Base-by-base conservation (phyloP, 1,284 basidiomycete species). In the Trichosporon asahii region DNA sequence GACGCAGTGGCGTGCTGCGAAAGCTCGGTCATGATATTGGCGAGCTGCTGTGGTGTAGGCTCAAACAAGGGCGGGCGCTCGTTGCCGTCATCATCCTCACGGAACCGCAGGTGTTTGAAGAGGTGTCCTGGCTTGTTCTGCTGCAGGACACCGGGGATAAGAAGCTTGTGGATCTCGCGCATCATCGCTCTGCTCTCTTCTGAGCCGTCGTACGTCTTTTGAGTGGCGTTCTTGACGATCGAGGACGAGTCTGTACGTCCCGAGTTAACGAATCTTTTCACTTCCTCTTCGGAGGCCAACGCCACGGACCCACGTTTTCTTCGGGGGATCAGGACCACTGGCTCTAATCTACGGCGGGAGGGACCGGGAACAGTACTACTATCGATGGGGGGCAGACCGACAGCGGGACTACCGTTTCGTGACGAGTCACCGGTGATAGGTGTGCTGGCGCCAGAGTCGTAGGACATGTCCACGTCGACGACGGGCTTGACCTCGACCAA, bases 101-200 rank as follows among this genome's bases (percentile, higher is more conserved):
- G 64, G 2, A 33, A 23, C 14, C 78, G 72, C 1, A 80, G 66
- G 65, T 70, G 68, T 53, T 76, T 79, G 73, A 78, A 78, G 12
- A 80, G 63, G 3, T 14, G 40, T 0, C 35, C 68, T 1, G 78
- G 77, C 57, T 72, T 76, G 14, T 69, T 77, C 1, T 35, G 27
- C 55, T 69, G 49, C 2, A 69, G 65, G 7, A 60, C 35, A 2
- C 21, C 31, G 0, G 66, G 53, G 7, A 25, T 31, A 15, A 72
- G 64, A 35, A 66, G 49, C 2, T 55, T 27, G 25, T 18, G 18
- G 31, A 70, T 65, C 14, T 46, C 44, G 33, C 64, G 44, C 55
- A 67, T 64, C 57, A 61, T 61, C 6, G 29, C 29, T 8, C 29
- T 4, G 27, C 18, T 61, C 25, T n/a, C 27, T 29, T 65, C 33